These are phyloP conservation scores for Ascochyta fabae DNA, from an alignment of 2,329 filamentous ascomycete species.

Conservation along the genomic window DNA sequence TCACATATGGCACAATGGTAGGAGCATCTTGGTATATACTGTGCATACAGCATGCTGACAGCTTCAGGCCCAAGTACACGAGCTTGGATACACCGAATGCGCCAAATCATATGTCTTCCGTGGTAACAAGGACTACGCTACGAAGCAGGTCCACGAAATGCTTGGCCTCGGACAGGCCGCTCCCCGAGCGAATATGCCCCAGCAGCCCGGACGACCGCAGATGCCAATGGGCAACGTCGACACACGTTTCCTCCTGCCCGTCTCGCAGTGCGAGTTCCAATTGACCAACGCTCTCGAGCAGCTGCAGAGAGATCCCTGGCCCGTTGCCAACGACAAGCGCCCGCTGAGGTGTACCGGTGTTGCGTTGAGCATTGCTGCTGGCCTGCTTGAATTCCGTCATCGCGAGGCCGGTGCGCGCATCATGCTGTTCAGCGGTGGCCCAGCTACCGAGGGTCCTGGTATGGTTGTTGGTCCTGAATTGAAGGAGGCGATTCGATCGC, in stretches of 20 bases:
- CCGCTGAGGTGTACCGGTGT: conserved; percentile 92
- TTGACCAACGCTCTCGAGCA: conserved; percentile 95
- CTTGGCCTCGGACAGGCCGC: conserved; percentile 78
- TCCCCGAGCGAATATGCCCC: conserved; percentile 71
- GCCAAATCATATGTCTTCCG: conserved; percentile 98
- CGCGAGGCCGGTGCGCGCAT: conserved; percentile 93
- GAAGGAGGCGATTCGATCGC: conserved; percentile 93
- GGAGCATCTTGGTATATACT: not conserved
- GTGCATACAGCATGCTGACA: conserved; percentile 21
- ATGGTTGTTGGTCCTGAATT: conserved; percentile 96
- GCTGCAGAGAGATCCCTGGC: conserved; percentile 96
- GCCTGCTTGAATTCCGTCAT: conserved; percentile 91
- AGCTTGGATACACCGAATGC: conserved; percentile 97
- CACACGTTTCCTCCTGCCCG: conserved; percentile 88
- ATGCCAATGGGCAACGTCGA: conserved; percentile 76
- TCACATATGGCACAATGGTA: conserved; percentile 94
- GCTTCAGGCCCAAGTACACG: conserved; percentile 84
- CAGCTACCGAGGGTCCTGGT: conserved; percentile 93
- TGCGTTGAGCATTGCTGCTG: conserved; percentile 92
- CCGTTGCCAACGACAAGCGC: conserved; percentile 90
- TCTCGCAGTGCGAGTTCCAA: conserved; percentile 96
- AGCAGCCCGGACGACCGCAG: conserved; percentile 75
- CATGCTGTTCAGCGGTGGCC: conserved; percentile 95
- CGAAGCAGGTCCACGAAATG: conserved; percentile 99
- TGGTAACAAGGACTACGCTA: conserved; percentile 96